Evolutionary conservation across 2,329 filamentous ascomycete genomes (phyloP), one percentile per base, ranked within the genome.

Genomic region (Dactylonectria estremocensis): DNA sequence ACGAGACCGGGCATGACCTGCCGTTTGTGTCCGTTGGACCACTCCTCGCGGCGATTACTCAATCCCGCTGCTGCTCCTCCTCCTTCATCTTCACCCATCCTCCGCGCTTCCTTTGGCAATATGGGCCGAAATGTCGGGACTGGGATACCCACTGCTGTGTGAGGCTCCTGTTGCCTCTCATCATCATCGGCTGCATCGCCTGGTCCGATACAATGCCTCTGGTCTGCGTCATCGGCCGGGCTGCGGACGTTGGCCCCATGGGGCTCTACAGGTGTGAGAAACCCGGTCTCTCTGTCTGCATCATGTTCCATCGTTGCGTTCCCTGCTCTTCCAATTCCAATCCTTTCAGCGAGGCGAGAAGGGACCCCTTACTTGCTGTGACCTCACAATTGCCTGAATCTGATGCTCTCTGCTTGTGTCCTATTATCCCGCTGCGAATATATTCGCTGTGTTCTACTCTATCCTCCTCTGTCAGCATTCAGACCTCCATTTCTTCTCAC

Each of bases 241-340:
- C 18, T 49, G 46, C 20, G 46, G 46, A 49, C 46, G n/a, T 49
- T 49, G 46, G 14, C 46, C 46, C 46, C 46, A 49, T 49, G 18
- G 46, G 46, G 18, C 46, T 49, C 46, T 24, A 10, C 46, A 49
- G 46, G 46, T 24, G 46, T 49, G 46, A 49, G 46, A 49, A 49
- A 24, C 20, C n/a, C 46, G 18, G 46, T 22, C 18, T 49, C 46
- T 49, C 46, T 3, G 20, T 49, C 46, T 49, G 46, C 46, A 49
- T 49, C 46, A 24, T 49, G 46, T 49, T 24, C 46, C 46, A 49
- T 49, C 46, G 4, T 49, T 49, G 18, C 46, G 20, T 49, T 49
- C 46, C 46, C 46, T 49, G 46, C 46, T 49, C 20, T 22, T 49
- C 46, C 46, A 49, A 49, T 49, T 49, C n/a, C 46, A 24, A 22